Conservation (phyloP, 257 asterid genomes). For the Solanum clarkiae region DNA sequence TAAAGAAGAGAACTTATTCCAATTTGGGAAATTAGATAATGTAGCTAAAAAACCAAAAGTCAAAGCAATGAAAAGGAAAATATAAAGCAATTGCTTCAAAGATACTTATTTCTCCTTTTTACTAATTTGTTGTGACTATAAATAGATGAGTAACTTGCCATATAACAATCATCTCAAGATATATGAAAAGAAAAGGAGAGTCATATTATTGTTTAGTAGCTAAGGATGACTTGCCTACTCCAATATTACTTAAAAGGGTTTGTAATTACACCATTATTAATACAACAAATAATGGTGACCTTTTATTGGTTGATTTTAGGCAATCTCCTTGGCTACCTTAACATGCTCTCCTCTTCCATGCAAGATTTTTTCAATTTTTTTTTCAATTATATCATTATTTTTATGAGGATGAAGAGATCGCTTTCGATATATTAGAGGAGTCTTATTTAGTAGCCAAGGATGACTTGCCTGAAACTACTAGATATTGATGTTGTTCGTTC, state of each 20-base stretch:
- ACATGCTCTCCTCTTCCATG: not conserved
- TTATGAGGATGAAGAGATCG: no score
- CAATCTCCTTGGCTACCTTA: not conserved
- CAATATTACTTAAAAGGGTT: not conserved
- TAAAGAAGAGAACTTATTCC: not conserved
- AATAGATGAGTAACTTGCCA: not conserved
- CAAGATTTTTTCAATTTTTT: not conserved
- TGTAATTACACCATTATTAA: not conserved
- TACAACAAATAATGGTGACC: not conserved
- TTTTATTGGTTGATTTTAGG: not conserved
- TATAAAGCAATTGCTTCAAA: not conserved
- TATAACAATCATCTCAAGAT: not conserved
- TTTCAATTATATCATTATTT: no score
- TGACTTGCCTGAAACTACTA: not conserved
- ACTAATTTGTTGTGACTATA: not conserved
- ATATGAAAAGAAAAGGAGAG: not conserved
- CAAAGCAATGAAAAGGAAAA: not conserved
- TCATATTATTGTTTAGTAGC: constrained; percentile 21
- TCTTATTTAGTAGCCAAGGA: not conserved
- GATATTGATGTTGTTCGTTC: not conserved
- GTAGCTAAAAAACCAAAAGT: not conserved
- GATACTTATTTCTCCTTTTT: not conserved
- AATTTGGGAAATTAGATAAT: not conserved
- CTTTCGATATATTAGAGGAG: not conserved
- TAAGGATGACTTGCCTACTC: constrained; percentile 45